These are phyloP conservation scores for Priceomyces haplophilus DNA, from an alignment of 805 yeast species.

Conservation along the genomic window DNA sequence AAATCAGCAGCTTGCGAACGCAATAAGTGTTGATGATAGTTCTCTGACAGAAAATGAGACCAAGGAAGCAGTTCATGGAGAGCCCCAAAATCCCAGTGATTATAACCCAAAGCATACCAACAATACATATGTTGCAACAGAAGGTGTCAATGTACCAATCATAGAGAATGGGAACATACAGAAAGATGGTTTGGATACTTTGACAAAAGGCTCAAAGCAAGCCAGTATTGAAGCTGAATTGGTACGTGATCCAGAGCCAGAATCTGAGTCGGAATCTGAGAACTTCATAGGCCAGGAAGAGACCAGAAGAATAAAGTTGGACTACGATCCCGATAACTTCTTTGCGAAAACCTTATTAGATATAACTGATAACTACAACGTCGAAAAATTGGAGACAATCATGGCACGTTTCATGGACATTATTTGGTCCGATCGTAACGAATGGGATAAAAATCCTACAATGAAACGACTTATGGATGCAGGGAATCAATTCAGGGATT, in stretches of 20 bases:
- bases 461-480: constrained; percentile 28
- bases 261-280: constrained; percentile 30
- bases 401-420: constrained; percentile 69
- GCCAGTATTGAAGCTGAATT: neutral
- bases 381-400: constrained; percentile 37
- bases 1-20: constrained; percentile 9
- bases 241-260: constrained; percentile 6
- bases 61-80: neutral
- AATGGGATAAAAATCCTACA: constrained; percentile 43
- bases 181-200: too few species aligned
- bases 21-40: neutral
- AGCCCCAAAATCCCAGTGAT: too few species aligned
- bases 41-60: neutral
- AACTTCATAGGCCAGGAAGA: constrained; percentile 42
- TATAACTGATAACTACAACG: constrained; percentile 31
- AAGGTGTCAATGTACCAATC: too few species aligned
- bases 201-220: too few species aligned
- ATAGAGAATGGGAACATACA: too few species aligned
- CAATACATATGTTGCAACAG: too few species aligned
- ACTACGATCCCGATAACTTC: constrained; percentile 17
- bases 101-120: too few species aligned
- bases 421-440: constrained; percentile 63
- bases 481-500: constrained; percentile 12
- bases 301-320: constrained; percentile 48
- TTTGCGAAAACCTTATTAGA: constrained; percentile 25